Evolutionary conservation across 805 yeast genomes (phyloP).

Genomic region (Metschnikowia henanensis): DNA sequence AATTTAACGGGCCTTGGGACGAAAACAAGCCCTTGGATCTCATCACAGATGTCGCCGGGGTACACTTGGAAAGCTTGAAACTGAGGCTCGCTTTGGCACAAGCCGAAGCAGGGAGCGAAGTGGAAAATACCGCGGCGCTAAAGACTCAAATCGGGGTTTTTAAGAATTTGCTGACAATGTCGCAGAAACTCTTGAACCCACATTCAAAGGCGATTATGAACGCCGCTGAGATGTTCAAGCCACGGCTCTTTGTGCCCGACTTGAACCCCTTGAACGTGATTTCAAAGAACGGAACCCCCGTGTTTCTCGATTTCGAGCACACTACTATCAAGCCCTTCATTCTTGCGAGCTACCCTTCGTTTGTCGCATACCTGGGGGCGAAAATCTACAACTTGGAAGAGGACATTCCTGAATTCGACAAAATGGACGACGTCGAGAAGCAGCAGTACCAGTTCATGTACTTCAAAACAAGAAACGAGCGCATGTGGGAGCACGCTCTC

Average conservation of each 20-base stretch:
- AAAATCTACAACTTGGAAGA: conserved; percentile 74
- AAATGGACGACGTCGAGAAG: conserved; percentile 69
- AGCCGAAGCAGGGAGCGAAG: conserved; percentile 49
- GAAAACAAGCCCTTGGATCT: conserved; percentile 58
- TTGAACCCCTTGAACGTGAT: conserved; percentile 89
- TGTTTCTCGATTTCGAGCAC: conserved; percentile 82
- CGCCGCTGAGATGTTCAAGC: conserved; percentile 59
- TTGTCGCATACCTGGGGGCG: conserved; percentile 85
- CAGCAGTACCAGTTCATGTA: conserved; percentile 84
- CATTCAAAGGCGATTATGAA: conserved; percentile 58
- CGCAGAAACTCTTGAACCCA: conserved; percentile 59
- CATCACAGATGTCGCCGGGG: conserved; percentile 59
- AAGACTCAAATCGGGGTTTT: conserved; percentile 58
- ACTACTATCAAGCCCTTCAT: conserved; percentile 79
- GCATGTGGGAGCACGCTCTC: conserved; percentile 78
- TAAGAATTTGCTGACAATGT: conserved; percentile 54
- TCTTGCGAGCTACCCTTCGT: conserved; percentile 75
- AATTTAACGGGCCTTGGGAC: conserved; percentile 78
- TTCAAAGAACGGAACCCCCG: conserved; percentile 38
- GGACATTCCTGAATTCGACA: conserved; percentile 70
- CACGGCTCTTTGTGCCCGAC: conserved; percentile 79
- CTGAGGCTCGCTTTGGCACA: conserved; percentile 54
- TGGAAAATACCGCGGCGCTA: conserved; percentile 44
- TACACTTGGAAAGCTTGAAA: conserved; percentile 64
- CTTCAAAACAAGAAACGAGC: conserved; percentile 88